phyloP scores from a whole-genome alignment of 768 basidiomycete species.

The Tremella mesenterica region DNA sequence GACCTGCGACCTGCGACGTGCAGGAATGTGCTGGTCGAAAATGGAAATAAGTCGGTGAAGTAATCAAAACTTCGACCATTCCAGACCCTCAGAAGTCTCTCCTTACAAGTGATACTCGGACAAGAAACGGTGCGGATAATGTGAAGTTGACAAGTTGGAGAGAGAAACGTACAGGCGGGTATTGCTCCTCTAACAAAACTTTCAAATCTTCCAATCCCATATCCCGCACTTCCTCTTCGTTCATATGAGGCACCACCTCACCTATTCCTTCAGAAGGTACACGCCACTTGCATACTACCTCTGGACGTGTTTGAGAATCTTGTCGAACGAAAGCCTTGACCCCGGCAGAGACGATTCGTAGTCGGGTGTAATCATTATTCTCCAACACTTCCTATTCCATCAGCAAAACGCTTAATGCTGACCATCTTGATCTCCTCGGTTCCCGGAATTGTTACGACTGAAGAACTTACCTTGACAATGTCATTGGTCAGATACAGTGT shows the following conservation, averaged over 20 bases:
- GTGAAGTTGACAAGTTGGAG: background rate
- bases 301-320: slow-evolving; percentile 52
- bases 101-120: too few relatives aligned
- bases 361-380: slow-evolving; percentile 71
- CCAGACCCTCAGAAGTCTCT: too few relatives aligned
- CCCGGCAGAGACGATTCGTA: slow-evolving; percentile 84
- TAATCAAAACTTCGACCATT: too few relatives aligned
- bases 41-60: too few relatives aligned
- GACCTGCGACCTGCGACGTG: too few relatives aligned
- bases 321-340: slow-evolving; percentile 89
- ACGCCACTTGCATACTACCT: slow-evolving; percentile 47
- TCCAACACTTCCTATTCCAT: slow-evolving; percentile 52
- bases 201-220: slow-evolving; percentile 55
- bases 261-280: slow-evolving; percentile 76
- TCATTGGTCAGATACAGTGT: slow-evolving; percentile 82
- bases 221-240: slow-evolving; percentile 55
- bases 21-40: too few relatives aligned
- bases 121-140: too few relatives aligned
- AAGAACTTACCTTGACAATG: slow-evolving; percentile 55
- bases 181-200: slow-evolving; percentile 65
- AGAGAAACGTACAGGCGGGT: slow-evolving; percentile 53
- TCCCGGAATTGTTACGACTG: background rate
- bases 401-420: too few relatives aligned
- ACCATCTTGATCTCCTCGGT: too few relatives aligned
- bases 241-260: slow-evolving; percentile 71